Conservation (phyloP, 768 basidiomycete genomes). For the Kwoniella sp. region DNA sequence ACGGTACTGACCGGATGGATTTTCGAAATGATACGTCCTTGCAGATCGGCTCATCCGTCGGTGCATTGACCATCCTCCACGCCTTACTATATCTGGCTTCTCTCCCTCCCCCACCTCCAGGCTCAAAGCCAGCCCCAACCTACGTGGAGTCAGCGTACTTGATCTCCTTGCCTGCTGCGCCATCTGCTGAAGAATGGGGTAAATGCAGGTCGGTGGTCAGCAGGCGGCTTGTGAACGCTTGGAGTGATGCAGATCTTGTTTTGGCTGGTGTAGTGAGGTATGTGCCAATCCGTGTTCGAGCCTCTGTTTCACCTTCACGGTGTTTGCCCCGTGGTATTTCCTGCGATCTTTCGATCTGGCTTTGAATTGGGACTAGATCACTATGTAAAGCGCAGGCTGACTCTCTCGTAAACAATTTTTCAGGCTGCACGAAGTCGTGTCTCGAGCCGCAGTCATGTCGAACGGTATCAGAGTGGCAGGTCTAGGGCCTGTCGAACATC, state of each 20-base stretch:
- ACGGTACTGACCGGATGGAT: not conserved
- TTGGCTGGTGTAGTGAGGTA: conserved; percentile 56
- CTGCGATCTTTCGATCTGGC: too few species aligned
- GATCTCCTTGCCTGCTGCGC: conserved; percentile 58
- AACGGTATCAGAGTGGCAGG: conserved; percentile 54
- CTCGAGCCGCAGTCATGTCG: conserved; percentile 50
- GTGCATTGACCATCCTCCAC: conserved; percentile 57
- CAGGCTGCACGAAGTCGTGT: conserved; percentile 57
- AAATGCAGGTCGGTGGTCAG: conserved; percentile 53
- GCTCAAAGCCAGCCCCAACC: conserved; percentile 34
- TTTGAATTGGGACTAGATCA: too few species aligned
- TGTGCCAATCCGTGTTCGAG: conserved; percentile 15
- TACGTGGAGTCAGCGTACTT: conserved; percentile 59
- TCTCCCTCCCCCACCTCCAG: conserved; percentile 34
- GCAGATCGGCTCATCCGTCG: conserved; percentile 59
- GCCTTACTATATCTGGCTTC: conserved; percentile 54
- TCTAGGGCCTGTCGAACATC: conserved; percentile 49
- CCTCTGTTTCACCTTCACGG: too few species aligned
- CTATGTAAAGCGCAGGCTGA: too few species aligned
- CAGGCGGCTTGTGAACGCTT: conserved; percentile 57
- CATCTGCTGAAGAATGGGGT: conserved; percentile 56
- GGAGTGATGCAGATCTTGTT: conserved; percentile 55
- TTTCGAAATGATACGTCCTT: not conserved
- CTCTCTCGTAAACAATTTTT: too few species aligned
- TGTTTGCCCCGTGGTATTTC: too few species aligned